Evolutionary conservation across 2,329 filamentous ascomycete genomes (phyloP).

Genomic region (Purpureocillium takamizusanense): DNA sequence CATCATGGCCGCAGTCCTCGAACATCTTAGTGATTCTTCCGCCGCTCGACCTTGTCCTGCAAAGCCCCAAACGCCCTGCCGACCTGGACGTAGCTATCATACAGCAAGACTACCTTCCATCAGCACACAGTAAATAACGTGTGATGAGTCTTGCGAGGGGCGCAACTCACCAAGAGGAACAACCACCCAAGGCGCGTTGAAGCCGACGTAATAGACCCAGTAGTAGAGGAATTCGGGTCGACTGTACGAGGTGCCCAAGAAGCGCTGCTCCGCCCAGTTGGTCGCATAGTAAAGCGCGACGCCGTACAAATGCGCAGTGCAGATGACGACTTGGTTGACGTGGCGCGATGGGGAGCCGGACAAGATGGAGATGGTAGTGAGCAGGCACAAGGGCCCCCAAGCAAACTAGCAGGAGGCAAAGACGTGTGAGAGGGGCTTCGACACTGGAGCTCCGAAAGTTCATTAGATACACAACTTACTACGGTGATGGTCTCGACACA

Average conservation of each 20-base stretch:
- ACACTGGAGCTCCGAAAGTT: too few species aligned
- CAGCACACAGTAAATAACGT: background rate
- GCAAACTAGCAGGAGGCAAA: slow-evolving; percentile 24
- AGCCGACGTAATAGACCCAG: slow-evolving; percentile 54
- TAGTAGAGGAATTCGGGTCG: slow-evolving; percentile 53
- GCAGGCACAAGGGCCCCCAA: slow-evolving; percentile 51
- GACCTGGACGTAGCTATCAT: slow-evolving; percentile 20
- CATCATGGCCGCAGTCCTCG: background rate
- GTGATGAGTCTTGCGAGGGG: background rate
- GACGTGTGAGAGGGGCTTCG: too few species aligned
- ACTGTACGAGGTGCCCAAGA: slow-evolving; percentile 39
- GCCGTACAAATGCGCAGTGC: slow-evolving; percentile 50
- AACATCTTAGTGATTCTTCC: slow-evolving; percentile 11
- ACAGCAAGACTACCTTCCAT: slow-evolving; percentile 16
- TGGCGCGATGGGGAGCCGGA: slow-evolving; percentile 35
- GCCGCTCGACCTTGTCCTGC: slow-evolving; percentile 9
- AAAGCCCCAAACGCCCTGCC: slow-evolving; percentile 16
- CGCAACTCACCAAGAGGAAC: slow-evolving; percentile 42
- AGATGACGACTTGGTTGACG: slow-evolving; percentile 39
- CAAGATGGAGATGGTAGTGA: slow-evolving; percentile 37
- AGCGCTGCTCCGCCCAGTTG: slow-evolving; percentile 37
- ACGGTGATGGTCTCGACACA: slow-evolving; percentile 79
- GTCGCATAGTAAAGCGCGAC: slow-evolving; percentile 55
- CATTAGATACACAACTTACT: too few species aligned
- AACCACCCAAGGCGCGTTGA: slow-evolving; percentile 52